A percentile compares a stretch with the other conserved stretches of the same genome.
Conservation (phyloP, 2,329 filamentous ascomycete genomes). For the Pseudogymnoascus sp. region DNA sequence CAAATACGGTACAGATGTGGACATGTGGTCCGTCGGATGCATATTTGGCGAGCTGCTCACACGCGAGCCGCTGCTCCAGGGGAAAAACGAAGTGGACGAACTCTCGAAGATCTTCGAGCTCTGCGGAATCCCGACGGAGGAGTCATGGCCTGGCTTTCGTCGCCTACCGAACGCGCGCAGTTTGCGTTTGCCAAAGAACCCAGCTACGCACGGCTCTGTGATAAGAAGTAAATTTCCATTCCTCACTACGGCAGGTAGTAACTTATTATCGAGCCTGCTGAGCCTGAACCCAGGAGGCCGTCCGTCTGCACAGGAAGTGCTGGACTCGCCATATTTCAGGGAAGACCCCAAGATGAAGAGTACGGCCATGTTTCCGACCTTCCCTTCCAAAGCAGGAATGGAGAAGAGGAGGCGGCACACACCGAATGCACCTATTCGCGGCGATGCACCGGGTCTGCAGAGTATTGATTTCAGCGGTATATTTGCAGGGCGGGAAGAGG, state of each 20-base stretch:
- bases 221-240: slow-evolving; percentile 75
- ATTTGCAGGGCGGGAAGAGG: slow-evolving; percentile 59
- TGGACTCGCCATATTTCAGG: slow-evolving; percentile 75
- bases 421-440: slow-evolving; percentile 77
- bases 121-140: slow-evolving; percentile 77
- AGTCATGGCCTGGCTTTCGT: slow-evolving; percentile 79
- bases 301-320: slow-evolving; percentile 65
- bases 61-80: slow-evolving; percentile 76
- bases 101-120: slow-evolving; percentile 82
- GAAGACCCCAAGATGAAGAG: slow-evolving; percentile 88
- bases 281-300: slow-evolving; percentile 66
- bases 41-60: slow-evolving; percentile 89
- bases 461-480: slow-evolving; percentile 63
- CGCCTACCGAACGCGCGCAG: slow-evolving; percentile 80
- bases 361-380: slow-evolving; percentile 91
- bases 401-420: slow-evolving; percentile 70
- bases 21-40: slow-evolving; percentile 95
- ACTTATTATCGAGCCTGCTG: slow-evolving; percentile 63
- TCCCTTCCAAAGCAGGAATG: slow-evolving; percentile 89
- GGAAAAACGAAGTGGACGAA: slow-evolving; percentile 88
- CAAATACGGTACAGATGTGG: slow-evolving; percentile 69
- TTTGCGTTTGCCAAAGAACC: slow-evolving; percentile 58
- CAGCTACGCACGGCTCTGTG: slow-evolving; percentile 39
- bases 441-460: slow-evolving; percentile 50
- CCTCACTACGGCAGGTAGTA: slow-evolving; percentile 67